These are phyloP conservation scores for Fusarium drepaniforme DNA, from an alignment of 2,329 filamentous ascomycete genomes.

Conservation along the genomic window DNA sequence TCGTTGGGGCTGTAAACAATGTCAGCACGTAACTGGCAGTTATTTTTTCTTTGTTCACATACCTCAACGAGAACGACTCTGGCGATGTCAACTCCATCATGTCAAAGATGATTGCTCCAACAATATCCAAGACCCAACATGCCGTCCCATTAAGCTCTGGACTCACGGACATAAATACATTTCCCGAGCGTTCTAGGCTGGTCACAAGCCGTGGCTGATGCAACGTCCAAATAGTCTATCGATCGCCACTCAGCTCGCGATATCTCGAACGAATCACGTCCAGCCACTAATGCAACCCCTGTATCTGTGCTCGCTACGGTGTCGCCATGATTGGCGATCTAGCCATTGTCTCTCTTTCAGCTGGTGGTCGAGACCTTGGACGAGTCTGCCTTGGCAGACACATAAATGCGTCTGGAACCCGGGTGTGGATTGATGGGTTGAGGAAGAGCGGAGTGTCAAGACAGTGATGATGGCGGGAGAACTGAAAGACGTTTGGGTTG, in stretches of 20 bases:
- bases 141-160: neutral
- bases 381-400: neutral
- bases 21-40: neutral
- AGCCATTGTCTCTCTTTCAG: neutral
- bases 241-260: neutral
- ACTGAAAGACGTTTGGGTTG: conserved; percentile 3
- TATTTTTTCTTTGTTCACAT: neutral
- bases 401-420: neutral
- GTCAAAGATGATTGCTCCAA: neutral
- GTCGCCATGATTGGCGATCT: neutral
- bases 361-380: neutral
- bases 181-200: neutral
- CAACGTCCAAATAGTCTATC: neutral
- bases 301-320: neutral
- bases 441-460: neutral
- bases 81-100: neutral
- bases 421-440: neutral
- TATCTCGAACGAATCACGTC: neutral
- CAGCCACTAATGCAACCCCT: neutral
- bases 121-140: neutral
- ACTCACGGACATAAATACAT: neutral
- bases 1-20: neutral
- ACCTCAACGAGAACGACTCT: neutral
- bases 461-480: neutral
- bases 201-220: conserved; percentile 1